A percentile compares a stretch with the other conserved stretches of the same genome.
Conservation (phyloP, 2,329 filamentous ascomycete species). For the Rhynchosporium agropyri region DNA sequence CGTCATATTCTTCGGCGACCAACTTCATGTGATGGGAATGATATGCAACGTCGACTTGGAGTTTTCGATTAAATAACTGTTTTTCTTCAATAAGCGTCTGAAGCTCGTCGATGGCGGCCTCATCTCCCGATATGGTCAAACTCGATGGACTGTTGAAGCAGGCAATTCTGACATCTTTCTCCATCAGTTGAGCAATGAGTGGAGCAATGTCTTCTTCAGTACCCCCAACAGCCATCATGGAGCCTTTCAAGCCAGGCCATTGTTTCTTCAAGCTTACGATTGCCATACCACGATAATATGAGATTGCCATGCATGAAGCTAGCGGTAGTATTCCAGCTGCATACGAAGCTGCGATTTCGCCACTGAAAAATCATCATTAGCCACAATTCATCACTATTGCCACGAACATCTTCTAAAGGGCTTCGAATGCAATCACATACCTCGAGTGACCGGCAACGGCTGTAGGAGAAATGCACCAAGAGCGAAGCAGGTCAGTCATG, state of each 20-base stretch:
- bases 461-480: slow-evolving; percentile 31
- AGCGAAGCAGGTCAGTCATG: slow-evolving; percentile 37
- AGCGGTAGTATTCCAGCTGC: slow-evolving; percentile 36
- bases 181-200: slow-evolving; percentile 20
- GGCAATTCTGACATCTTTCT: slow-evolving; percentile 39
- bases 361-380: slow-evolving; percentile 15
- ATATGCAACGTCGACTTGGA: slow-evolving; percentile 47
- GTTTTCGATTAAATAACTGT: slow-evolving; percentile 42
- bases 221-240: slow-evolving; percentile 57
- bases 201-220: slow-evolving; percentile 27
- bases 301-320: slow-evolving; percentile 29
- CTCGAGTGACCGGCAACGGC: slow-evolving; percentile 40
- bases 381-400: neutral
- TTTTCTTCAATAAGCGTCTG: slow-evolving; percentile 25
- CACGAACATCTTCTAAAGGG: neutral
- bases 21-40: slow-evolving; percentile 44
- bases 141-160: slow-evolving; percentile 40
- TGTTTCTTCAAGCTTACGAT: slow-evolving; percentile 25
- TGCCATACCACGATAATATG: slow-evolving; percentile 34
- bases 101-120: slow-evolving; percentile 27
- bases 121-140: slow-evolving; percentile 36
- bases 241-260: slow-evolving; percentile 43
- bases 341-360: slow-evolving; percentile 46
- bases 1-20: slow-evolving; percentile 37
- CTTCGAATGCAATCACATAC: neutral